Evolutionary conservation across 2,329 filamentous ascomycete species (phyloP).

Genomic region (Mycogone perniciosa): DNA sequence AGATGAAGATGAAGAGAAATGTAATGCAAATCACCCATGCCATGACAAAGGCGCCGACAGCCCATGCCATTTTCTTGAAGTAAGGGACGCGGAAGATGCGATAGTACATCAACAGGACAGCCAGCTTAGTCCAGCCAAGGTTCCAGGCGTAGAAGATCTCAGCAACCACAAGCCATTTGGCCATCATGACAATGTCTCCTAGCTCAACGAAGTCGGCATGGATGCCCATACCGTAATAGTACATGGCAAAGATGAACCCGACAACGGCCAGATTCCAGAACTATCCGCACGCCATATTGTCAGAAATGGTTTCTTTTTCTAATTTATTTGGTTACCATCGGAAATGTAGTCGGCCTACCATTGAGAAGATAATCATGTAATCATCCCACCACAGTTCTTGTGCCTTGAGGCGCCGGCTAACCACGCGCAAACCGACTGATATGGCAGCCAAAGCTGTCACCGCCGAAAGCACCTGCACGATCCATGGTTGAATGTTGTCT

Average conservation of each 20-base stretch:
- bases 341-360: constrained; percentile 26
- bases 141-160: constrained; percentile 44
- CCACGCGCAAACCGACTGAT: constrained; percentile 32
- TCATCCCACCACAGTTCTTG: constrained; percentile 44
- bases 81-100: constrained; percentile 42
- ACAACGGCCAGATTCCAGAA: constrained; percentile 35
- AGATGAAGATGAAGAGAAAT: constrained; percentile 47
- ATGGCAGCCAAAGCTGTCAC: constrained; percentile 36
- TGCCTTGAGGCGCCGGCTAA: constrained; percentile 34
- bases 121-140: constrained; percentile 44
- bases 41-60: constrained; percentile 37
- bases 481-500: constrained; percentile 36
- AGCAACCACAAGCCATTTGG: constrained; percentile 41
- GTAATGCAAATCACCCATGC: constrained; percentile 42
- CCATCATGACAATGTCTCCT: constrained; percentile 35
- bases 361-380: constrained; percentile 41
- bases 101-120: constrained; percentile 46
- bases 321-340: background rate
- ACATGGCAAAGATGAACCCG: constrained; percentile 44
- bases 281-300: constrained; percentile 17
- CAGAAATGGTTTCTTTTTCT: background rate
- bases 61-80: constrained; percentile 36
- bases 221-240: constrained; percentile 39
- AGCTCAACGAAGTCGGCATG: constrained; percentile 35
- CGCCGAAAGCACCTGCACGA: constrained; percentile 30